Base-by-base conservation (phyloP, 2,329 filamentous ascomycete genomes). In the Alternaria consortialis region DNA sequence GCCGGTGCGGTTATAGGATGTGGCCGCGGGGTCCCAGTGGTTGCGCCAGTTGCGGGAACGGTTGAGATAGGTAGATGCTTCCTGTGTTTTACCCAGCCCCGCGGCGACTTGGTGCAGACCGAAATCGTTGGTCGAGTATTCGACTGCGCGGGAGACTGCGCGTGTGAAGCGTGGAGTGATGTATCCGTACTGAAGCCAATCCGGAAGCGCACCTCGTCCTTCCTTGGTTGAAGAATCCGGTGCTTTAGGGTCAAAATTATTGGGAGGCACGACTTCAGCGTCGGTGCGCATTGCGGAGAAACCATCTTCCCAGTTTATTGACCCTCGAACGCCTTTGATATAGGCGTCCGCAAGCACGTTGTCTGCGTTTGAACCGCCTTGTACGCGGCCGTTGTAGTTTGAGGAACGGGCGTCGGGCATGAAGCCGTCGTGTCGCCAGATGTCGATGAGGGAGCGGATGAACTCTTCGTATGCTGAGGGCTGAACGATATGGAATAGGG, bases 311-410 rank as follows among this genome's bases (percentile, higher is more conserved):
- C 90, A 92, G 75, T 91, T 81, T 43, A 92, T 80, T 4, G 79
- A 79, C 5, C 87, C 88, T 12, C 84, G 81, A 3, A 91, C 84
- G 0, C 88, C 88, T 73, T 92, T 92, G 31, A 91, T 84, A 63
- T 87, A 92, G 0, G 90, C 90, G 69, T 92, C 90, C 2, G 90
- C 90, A 15, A 92, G 84, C 4, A 92, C 85, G 58, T 90, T 91
- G 73, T 92, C 90, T 4, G 86, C 85, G 69, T 91, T 91, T 12
- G 86, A 89, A 7, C 90, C 90, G 11, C 88, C 90, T 72, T 92
- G 90, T 0, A 87, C 86, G 15, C 86, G 85, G 9, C 90, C 90
- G 63, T 91, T 92, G 79, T 82, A 90, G 75, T 91, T 88, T 1
- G 86, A 90, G 0, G 88, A 90, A 11, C 89, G 85, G 0, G 83